Base-by-base conservation (phyloP, 371 early-diverging fungal genomes). In the Mucor plumbeus region DNA sequence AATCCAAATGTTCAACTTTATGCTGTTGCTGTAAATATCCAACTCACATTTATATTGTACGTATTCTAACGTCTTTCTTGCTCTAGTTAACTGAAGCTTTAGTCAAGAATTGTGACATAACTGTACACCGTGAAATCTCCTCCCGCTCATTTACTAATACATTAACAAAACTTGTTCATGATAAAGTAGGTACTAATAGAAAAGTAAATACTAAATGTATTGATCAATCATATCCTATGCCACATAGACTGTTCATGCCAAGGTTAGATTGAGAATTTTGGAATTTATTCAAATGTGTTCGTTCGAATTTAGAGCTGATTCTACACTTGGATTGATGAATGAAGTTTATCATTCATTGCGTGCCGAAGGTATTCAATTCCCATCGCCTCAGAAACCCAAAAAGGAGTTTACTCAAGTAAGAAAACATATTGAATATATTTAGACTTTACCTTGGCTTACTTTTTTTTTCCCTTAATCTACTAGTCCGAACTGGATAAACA, bases 281-380 rank as follows among this genome's bases (percentile, higher is more conserved):
- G 95, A 95, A 48, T 78, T 92, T 50, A 91, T 98, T 70, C 96
- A 95, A 78, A 87, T 90, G 67, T 98, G 98, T 90, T 92, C 94
- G 0, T 90, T 90, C 71, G 91, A 89, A 59, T 97, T 96, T 74
- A 87, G 90, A 65, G 77, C 84, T 34, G 92, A 96, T 62, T 88
- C 95, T 9, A 82, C 87, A 0, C 83, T 96, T 35, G 93, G 94
- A 7, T 81, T 93, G 63, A 94, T 97, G 90, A 92, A 92, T 61
- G 95, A 96, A 69, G 91, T 93, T 0, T 93, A 92, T 70, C 87
- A 91, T 21, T 87, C 90, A 53, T 68, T 84, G 14, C 80, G 82
- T 62, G 78, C 81, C 39, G 80, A 84, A 82, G 89, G 87, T 34
- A 82, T 86, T 69, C 78, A 72, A n/a, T 95, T 95, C 63, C 95